Percentiles rank a stretch among this genome's conserved stretches.
Evolutionary conservation across 257 asterid genomes (phyloP).

Genomic region (Cruciata laevipes): DNA sequence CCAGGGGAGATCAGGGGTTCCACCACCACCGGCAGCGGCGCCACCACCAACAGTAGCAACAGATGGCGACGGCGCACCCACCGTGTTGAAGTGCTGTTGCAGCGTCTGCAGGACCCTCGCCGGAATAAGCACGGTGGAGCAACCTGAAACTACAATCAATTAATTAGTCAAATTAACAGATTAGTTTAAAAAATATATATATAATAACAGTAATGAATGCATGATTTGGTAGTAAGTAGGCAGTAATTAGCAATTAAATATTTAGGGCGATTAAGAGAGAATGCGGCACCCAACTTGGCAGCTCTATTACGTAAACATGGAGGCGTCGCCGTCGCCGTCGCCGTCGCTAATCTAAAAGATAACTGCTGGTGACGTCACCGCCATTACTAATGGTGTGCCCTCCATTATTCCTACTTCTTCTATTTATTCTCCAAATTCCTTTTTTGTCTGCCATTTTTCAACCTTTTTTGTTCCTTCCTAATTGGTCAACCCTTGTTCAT

Average conservation of each 20-base stretch:
- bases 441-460: constrained; percentile 3
- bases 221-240: background rate
- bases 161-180: background rate
- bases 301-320: background rate
- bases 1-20: constrained; percentile 16
- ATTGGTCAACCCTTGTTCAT: background rate
- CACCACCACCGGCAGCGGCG: background rate
- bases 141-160: constrained; percentile 31
- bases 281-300: background rate
- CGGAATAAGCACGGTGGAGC: constrained; percentile 74
- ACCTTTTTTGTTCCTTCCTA: background rate
- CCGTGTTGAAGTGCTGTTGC: constrained; percentile 43
- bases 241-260: too few species aligned
- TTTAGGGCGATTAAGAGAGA: background rate
- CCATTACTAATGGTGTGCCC: background rate
- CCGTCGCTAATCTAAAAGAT: constrained; percentile 6
- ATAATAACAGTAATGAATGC: background rate
- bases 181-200: too few species aligned
- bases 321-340: background rate
- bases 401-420: constrained; percentile 14
- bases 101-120: constrained; percentile 67
- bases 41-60: background rate
- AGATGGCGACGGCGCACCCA: constrained; percentile 30
- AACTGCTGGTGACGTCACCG: background rate
- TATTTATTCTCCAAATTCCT: background rate